Evolutionary conservation across 345 rosid species (phyloP), one percentile per base, ranked within the genome.

Genomic region (Rhodamnia argentea): DNA sequence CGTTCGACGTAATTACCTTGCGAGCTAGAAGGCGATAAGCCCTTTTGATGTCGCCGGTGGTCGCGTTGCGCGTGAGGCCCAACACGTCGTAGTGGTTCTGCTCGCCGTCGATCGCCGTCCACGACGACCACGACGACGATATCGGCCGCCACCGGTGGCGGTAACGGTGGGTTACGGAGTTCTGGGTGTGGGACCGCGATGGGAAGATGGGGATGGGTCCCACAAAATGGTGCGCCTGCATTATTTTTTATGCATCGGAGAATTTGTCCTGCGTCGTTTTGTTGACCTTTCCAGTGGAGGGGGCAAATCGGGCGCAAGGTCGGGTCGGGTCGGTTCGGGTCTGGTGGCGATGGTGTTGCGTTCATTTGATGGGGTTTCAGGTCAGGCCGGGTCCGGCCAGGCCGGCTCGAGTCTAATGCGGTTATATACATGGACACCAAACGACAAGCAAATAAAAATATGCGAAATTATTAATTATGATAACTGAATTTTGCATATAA

Each of bases 1-100:
- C 40, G 60, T 15, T 20, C 44, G 84, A 37, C 55, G n/a, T 51
- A n/a, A 37, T 27, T 87, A 95, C 98, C 98, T 94, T 95, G 78
- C 94, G 96, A 70, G 99, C 98, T 52, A 96, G 97, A 57, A 94
- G 90, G 59, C 97, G 99, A 91, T 93, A 96, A 87, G 98, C 98
- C 86, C 87, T 91, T 85, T 95, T 95, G 85, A 96, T 92, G 87
- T 95, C 98, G 24, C 90, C 91, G 26, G 91, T 81, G 51, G 97
- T 87, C 81, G 98, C 94, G 89, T 84, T 85, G 44, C 90, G 91
- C 3, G 90, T n/a, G 87, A 96, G 57, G n/a, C 98, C 96, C 55
- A 96, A 89, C 53, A 95, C 94, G n/a, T 90, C 89, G 86, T 95
- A 96, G 84, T 95, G 96, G 89, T 93, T 93, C 89, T 89, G 90